phyloP scores from a whole-genome alignment of 2,329 filamentous ascomycete species.

The Fusarium ramigenum region DNA sequence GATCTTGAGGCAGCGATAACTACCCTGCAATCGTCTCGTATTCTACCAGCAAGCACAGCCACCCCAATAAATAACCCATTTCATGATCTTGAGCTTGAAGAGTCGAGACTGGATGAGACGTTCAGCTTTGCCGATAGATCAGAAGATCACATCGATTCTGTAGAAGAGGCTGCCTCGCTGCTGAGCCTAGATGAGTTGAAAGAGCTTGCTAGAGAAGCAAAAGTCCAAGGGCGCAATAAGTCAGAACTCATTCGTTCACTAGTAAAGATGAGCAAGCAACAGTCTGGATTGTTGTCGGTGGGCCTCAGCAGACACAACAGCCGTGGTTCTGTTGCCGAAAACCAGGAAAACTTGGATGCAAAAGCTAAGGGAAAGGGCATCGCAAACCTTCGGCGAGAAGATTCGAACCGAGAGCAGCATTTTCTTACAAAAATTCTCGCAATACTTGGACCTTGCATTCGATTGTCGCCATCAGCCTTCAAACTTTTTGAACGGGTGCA shows the following conservation, averaged over 20 bases:
- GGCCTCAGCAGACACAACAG: conserved; percentile 73
- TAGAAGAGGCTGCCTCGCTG: conserved; percentile 85
- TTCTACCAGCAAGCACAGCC: conserved; percentile 59
- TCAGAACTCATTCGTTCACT: conserved; percentile 79
- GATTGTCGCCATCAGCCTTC: conserved; percentile 76
- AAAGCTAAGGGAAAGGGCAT: background rate
- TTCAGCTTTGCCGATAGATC: conserved; percentile 87
- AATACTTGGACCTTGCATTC: conserved; percentile 83
- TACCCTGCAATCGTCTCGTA: conserved; percentile 67
- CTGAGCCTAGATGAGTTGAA: conserved; percentile 91
- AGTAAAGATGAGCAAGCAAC: conserved; percentile 75
- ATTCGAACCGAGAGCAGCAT: conserved; percentile 74
- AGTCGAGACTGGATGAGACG: conserved; percentile 57
- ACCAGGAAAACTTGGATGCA: conserved; percentile 48
- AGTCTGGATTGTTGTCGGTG: conserved; percentile 77
- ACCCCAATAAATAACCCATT: conserved; percentile 25
- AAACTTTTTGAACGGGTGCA: conserved; percentile 94
- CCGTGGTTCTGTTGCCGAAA: conserved; percentile 61
- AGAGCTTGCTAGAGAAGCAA: conserved; percentile 82
- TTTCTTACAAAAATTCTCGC: conserved; percentile 81
- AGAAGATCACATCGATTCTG: conserved; percentile 74
- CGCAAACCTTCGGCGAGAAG: conserved; percentile 41
- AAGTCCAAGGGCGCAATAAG: conserved; percentile 89
- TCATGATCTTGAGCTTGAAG: conserved; percentile 51
- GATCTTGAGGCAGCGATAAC: conserved; percentile 74